Conservation (phyloP, 352 stramenopile species). For the Chrysophaeum taylorii region DNA sequence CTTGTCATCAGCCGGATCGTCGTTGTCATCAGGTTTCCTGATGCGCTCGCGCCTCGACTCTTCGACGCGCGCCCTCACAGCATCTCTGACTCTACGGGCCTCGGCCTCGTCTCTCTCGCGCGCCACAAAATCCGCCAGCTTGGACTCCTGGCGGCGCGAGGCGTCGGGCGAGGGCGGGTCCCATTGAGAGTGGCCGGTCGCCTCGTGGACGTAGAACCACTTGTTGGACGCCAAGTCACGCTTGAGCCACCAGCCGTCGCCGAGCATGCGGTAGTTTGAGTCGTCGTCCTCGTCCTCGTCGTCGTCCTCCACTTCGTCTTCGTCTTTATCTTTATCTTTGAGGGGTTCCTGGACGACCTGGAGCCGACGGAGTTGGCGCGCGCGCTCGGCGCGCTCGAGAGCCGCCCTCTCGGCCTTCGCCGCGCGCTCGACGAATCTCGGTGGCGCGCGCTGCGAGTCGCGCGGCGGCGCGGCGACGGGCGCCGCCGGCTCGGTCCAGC, state of each 20-base stretch:
- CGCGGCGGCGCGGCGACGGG: background rate
- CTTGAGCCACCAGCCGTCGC: slow-evolving; percentile 12
- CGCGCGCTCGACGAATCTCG: slow-evolving; percentile 2
- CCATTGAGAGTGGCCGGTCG: slow-evolving; percentile 5
- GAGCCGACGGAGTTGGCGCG: background rate
- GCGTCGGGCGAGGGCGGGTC: background rate
- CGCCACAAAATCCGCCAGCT: background rate
- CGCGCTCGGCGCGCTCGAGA: background rate
- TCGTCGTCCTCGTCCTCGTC: background rate
- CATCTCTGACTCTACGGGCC: background rate
- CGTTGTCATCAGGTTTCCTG: background rate
- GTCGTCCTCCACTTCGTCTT: background rate
- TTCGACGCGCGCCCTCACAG: background rate
- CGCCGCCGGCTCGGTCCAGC: background rate
- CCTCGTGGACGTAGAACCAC: slow-evolving; percentile 14
- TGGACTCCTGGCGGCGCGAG: background rate
- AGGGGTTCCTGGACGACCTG: background rate
- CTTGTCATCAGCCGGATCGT: background rate
- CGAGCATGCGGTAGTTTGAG: slow-evolving; percentile 1
- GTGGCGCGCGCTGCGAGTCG: background rate
- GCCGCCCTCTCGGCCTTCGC: background rate
- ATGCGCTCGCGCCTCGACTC: background rate
- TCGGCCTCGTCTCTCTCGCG: background rate
- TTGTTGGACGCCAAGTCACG: background rate
- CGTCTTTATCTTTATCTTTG: background rate